Evolutionary conservation across 2,329 filamentous ascomycete species (phyloP), one percentile per base, ranked within the genome.

Genomic region (Reticulascus tulasneorum): DNA sequence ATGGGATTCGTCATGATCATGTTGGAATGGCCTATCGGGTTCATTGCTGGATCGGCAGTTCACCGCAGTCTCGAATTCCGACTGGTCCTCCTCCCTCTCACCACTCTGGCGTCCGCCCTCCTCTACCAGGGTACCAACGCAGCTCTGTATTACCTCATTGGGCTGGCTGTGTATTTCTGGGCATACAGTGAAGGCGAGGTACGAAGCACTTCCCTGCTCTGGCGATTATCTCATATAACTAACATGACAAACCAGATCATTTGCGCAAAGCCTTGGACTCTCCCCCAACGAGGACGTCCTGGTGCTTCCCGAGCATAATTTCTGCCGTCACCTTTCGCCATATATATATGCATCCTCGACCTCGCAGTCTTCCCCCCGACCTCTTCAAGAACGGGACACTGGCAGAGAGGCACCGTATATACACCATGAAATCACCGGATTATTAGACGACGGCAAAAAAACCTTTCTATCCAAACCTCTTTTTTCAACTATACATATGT

Each of bases 121-220:
- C 69, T 95, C 45, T 98, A 98, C 60, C 93, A 97, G 62, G 86
- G 81, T 40, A 95, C 90, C 19, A 94, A 98, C 58, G 75, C 91
- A 4, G 93, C 87, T 5, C 66, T 97, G 34, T 98, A 97, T 66
- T 96, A 97, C 59, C 59, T 94, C 18, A 77, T 96, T 44, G 91
- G 84, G 15, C 82, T 94, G 66, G 72, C 69, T 7, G 82, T 93
- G 11, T 98, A 97, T 63, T 95, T 97, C 53, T 96, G 90, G 90
- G 93, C 87, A 2, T 97, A 94, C 54, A 93, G 84, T 53, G 91
- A 98, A 63, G 93, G 93, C 63, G 93, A 98, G 82, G 90, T 95
- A 64, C 19, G 19, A 26, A 21, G 7, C 8, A 22, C 17, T 13
- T 22, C 12, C 9, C 22, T 9, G 11, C 4, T 6, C 8, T 11